Percentiles rank a stretch among this genome's conserved stretches.
These are phyloP conservation scores for Aegilops longissima DNA, from an alignment of 176 grass and related monocot species.

Conservation along the genomic window DNA sequence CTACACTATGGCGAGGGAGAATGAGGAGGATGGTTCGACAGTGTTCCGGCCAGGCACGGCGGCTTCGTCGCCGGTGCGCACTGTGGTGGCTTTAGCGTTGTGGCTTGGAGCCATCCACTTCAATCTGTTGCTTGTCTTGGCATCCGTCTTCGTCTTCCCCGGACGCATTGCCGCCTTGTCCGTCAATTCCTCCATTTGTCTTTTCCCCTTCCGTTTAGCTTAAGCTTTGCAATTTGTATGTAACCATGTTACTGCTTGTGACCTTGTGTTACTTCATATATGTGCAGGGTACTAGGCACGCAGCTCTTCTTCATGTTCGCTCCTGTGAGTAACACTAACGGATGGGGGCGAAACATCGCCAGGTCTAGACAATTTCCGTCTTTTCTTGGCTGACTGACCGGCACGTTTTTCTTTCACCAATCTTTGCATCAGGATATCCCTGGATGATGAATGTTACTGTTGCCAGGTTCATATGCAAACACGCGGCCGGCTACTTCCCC, in stretches of 20 bases:
- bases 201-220: too few relatives aligned
- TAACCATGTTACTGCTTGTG: too few relatives aligned
- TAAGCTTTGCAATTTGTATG: too few relatives aligned
- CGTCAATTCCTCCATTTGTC: neutral
- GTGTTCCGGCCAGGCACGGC: neutral
- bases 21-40: too few relatives aligned
- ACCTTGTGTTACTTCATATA: neutral
- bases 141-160: neutral
- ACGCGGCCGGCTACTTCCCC: constrained; percentile 48
- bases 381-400: too few relatives aligned
- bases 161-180: neutral
- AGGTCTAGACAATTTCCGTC: neutral
- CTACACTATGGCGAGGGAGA: too few relatives aligned
- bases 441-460: too few relatives aligned
- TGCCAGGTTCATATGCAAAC: neutral
- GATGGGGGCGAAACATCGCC: neutral
- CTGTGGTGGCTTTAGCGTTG: neutral
- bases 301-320: neutral
- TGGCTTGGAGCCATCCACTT: neutral
- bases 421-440: too few relatives aligned
- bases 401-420: too few relatives aligned
- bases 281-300: neutral
- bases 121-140: neutral
- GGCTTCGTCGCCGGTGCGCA: neutral
- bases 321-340: neutral